Evolutionary conservation across 2,329 filamentous ascomycete genomes (phyloP), one percentile per base, ranked within the genome.

Genomic region (Pyrenochaeta sp.): DNA sequence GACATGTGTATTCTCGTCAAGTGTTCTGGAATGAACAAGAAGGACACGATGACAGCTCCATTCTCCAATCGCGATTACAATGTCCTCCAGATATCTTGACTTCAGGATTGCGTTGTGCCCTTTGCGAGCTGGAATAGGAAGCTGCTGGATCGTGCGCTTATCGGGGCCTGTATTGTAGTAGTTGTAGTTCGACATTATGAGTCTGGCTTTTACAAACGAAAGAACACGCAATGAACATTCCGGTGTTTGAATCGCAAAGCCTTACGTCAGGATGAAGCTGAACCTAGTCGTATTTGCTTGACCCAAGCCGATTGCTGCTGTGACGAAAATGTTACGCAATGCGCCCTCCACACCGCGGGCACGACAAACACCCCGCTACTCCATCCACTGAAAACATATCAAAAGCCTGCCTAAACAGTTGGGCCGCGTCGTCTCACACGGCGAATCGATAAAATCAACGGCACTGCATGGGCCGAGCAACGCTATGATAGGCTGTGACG

Each of bases 11-110:
- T 61, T 59, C n/a, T 58, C 54, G 9, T 64, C 65, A 2, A 71
- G 65, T 15, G 65, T 57, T 37, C 59, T 66, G 32, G 63, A 68
- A 32, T 71, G 62, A 28, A 69, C 66, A 15, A 71, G 48, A 12
- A 69, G 34, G 1, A 66, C 34, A 7, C 66, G 58, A 22, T 59
- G 37, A 36, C 65, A 67, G 37, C 47, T 55, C 63, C 63, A 70
- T 25, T 56, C 43, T 15, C 59, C 54, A n/a, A 69, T 60, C 12
- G 60, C 59, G 2, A 51, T 19, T 9, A 58, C 22, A 13, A 62
- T 68, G n/a, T 70, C 67, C 5, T 59, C 53, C 7, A 69, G 19
- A 32, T 67, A 63, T 15, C 42, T 54, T 1, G 65, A 61, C 7
- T 65, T 62, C 13, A 69, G 27, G 15, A 67, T 63, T 7, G 67